Evolutionary conservation across 192 early-diverging fungal species (phyloP).

Genomic region (Anaeromyces robustus): DNA sequence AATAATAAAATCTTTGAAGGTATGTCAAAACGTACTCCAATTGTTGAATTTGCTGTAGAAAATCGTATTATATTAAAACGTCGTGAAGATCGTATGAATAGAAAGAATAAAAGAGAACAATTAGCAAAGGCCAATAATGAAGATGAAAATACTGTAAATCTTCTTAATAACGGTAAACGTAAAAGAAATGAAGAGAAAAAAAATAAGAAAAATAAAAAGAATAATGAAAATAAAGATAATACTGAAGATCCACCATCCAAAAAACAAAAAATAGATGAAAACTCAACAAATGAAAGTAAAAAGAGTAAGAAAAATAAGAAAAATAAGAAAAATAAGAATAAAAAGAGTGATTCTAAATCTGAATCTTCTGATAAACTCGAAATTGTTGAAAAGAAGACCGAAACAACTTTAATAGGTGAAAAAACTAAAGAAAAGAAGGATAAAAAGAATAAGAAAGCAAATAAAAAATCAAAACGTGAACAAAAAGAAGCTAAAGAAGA

Average conservation of each 20-base stretch:
- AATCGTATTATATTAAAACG: slow-evolving; percentile 64
- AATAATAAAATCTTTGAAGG: slow-evolving; percentile 15
- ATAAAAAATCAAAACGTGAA: neutral
- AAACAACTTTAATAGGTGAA: neutral
- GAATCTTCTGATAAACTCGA: neutral
- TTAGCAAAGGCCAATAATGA: neutral
- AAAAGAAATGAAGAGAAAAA: neutral
- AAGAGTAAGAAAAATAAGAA: neutral
- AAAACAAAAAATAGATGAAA: neutral
- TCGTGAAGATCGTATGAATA: slow-evolving; percentile 25
- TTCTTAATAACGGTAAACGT: neutral
- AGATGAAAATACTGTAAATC: neutral
- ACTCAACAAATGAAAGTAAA: neutral
- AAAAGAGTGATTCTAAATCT: neutral
- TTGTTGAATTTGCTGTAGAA: slow-evolving; percentile 86
- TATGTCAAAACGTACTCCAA: slow-evolving; percentile 46
- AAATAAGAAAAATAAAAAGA: neutral
- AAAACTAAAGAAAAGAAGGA: neutral
- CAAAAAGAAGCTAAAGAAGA: neutral
- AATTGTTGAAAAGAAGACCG: neutral
- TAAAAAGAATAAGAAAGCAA: neutral
- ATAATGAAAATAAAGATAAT: neutral
- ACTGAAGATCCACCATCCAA: neutral
- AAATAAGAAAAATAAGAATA: neutral
- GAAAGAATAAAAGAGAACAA: neutral